phyloP scores from a whole-genome alignment of 768 basidiomycete species.

The Daedalea quercina region DNA sequence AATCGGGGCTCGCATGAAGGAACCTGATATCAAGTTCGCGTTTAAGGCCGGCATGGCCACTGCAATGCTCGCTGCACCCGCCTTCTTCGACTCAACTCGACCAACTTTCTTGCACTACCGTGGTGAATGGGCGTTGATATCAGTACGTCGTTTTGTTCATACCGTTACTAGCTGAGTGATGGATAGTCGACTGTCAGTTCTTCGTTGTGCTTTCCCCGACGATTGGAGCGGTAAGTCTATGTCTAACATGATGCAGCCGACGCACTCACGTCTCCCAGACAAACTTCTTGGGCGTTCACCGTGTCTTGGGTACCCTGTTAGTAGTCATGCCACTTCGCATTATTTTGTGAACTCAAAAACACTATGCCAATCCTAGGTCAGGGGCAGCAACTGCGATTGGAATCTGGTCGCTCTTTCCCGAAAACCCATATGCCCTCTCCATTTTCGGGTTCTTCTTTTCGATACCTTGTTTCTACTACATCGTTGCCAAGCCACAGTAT shows the following conservation, averaged over 20 bases:
- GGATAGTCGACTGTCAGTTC: constrained; percentile 38
- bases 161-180: not conserved
- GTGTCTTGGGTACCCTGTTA: constrained; percentile 80
- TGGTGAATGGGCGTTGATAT: constrained; percentile 96
- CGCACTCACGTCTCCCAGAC: constrained; percentile 41
- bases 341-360: not conserved
- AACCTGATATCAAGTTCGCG: constrained; percentile 80
- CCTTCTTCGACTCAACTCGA: constrained; percentile 77
- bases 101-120: constrained; percentile 74
- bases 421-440: constrained; percentile 67
- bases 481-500: constrained; percentile 72
- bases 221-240: constrained; percentile 68
- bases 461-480: constrained; percentile 89
- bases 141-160: constrained; percentile 42
- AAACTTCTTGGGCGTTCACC: constrained; percentile 78
- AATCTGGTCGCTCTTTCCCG: constrained; percentile 70
- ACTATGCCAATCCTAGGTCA: constrained; percentile 37
- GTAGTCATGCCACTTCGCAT: constrained; percentile 16
- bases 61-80: constrained; percentile 78
- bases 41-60: constrained; percentile 83
- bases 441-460: constrained; percentile 86
- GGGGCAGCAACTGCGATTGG: constrained; percentile 74
- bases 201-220: constrained; percentile 91
- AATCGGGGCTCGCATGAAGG: constrained; percentile 53
- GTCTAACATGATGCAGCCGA: not conserved